These are phyloP conservation scores for Triticum urartu DNA, from an alignment of 176 grass and related monocot genomes.

Conservation along the genomic window DNA sequence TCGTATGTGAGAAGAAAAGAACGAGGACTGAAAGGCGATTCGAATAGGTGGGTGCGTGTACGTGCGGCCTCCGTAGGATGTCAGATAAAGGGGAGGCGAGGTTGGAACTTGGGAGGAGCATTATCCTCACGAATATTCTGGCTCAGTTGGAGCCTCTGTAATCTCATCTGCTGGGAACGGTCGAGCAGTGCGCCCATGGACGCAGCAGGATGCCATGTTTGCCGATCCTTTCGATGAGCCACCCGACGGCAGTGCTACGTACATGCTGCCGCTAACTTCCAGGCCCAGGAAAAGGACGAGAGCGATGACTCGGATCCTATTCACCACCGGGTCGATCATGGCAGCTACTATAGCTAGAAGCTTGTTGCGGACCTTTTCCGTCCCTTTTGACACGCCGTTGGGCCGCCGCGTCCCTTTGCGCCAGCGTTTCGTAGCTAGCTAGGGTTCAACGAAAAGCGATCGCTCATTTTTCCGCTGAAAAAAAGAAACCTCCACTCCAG, in stretches of 20 bases:
- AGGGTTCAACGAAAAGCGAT: too few species aligned
- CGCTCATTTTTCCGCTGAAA: too few species aligned
- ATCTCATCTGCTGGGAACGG: background rate
- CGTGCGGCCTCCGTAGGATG: background rate
- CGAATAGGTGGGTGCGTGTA: background rate
- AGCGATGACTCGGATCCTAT: background rate
- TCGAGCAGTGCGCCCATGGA: background rate
- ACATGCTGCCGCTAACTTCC: background rate
- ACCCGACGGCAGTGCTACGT: background rate
- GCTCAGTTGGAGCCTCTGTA: background rate
- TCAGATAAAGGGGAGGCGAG: background rate
- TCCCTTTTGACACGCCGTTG: background rate
- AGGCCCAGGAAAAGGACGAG: background rate
- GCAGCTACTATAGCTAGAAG: background rate
- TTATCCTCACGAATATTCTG: constrained; percentile 38
- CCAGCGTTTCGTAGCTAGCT: too few species aligned
- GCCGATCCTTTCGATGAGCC: constrained; percentile 20
- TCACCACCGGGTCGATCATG: background rate
- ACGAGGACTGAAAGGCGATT: background rate
- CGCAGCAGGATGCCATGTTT: background rate
- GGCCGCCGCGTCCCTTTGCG: too few species aligned
- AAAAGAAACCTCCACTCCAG: too few species aligned
- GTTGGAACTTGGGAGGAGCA: constrained; percentile 31
- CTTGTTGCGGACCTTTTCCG: background rate
- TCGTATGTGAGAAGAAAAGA: background rate